Conservation (phyloP, 1,139 yeast genomes). For the Geotrichum europaeum region DNA sequence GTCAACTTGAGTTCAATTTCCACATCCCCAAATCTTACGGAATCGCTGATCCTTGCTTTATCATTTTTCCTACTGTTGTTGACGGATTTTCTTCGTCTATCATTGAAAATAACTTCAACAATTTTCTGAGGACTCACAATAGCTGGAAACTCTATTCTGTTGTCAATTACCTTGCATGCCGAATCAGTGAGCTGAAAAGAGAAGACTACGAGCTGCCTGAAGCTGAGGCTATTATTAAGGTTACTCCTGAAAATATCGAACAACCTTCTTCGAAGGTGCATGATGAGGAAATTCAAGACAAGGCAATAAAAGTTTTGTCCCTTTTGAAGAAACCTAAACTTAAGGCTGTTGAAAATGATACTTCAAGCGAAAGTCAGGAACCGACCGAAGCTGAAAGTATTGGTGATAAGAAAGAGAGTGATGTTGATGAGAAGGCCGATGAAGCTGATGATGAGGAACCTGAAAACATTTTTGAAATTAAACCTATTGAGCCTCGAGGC, state of each 20-base stretch:
- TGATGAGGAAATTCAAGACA: conserved; percentile 21
- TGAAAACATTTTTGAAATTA: conserved; percentile 6
- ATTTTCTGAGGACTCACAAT: conserved; percentile 24
- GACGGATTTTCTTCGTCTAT: conserved; percentile 25
- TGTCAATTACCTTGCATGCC: conserved; percentile 29
- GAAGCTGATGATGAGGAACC: conserved; percentile 1
- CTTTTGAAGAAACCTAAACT: conserved; percentile 1
- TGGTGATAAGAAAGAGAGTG: conserved; percentile 10
- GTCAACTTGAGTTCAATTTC: conserved; percentile 21
- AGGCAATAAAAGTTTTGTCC: conserved; percentile 15
- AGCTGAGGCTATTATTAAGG: conserved; percentile 4
- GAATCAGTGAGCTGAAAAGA: conserved; percentile 24
- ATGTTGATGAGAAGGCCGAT: background rate
- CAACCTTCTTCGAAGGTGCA: conserved; percentile 11
- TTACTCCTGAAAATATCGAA: conserved; percentile 8
- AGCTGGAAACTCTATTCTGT: conserved; percentile 31
- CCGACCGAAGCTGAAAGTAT: background rate
- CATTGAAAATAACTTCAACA: conserved; percentile 30
- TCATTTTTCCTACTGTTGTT: conserved; percentile 21
- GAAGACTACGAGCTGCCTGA: conserved; percentile 11
- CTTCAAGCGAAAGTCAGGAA: conserved; percentile 13
- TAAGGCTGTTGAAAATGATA: background rate
- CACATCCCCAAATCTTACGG: conserved; percentile 29
- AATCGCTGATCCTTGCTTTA: conserved; percentile 21
- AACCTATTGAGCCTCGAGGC: conserved; percentile 27